phyloP scores from a whole-genome alignment of 305 asterid species.

The Solanum hybrid region DNA sequence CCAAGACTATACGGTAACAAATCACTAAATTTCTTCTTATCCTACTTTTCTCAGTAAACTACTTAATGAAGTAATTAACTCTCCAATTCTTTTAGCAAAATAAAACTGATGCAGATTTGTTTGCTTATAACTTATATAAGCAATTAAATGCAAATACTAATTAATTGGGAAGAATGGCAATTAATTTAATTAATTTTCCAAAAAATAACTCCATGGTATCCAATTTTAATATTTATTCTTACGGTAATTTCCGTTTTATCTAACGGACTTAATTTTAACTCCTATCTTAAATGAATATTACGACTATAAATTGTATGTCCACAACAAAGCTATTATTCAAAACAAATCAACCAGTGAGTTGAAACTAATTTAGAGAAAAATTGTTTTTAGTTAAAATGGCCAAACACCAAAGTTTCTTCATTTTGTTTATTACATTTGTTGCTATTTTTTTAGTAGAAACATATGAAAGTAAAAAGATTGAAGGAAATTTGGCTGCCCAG shows the following conservation, averaged over 20 bases:
- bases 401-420: neutral
- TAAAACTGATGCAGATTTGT: too few relatives aligned
- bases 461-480: neutral
- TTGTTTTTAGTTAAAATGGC: neutral
- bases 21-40: neutral
- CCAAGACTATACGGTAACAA: neutral
- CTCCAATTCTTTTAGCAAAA: neutral
- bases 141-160: too few relatives aligned
- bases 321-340: neutral
- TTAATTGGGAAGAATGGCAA: too few relatives aligned
- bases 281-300: too few relatives aligned
- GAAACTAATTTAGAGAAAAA: neutral
- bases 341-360: neutral
- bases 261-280: too few relatives aligned
- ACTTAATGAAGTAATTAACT: neutral
- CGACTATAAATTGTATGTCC: neutral
- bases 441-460: neutral
- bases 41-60: neutral
- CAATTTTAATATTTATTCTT: too few relatives aligned
- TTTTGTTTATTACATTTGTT: neutral
- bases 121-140: too few relatives aligned
- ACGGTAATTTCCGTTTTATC: too few relatives aligned
- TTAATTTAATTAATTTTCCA: too few relatives aligned
- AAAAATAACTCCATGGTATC: too few relatives aligned
- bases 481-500: neutral